Conservation (phyloP, 345 rosid species). For the Heritiera littoralis region DNA sequence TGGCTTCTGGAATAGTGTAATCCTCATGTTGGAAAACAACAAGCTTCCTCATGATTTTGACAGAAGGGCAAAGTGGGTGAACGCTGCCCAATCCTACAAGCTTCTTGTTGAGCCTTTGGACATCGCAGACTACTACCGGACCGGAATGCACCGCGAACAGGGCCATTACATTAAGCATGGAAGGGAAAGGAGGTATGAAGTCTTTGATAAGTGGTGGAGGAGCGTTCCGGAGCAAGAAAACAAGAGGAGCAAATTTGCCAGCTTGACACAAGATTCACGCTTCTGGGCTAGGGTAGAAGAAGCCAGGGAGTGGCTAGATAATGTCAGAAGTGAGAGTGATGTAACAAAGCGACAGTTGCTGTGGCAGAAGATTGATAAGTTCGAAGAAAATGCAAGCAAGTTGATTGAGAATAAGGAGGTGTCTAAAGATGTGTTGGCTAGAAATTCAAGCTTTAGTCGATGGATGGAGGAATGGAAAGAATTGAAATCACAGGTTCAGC, state of each 20-base stretch:
- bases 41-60: slow-evolving; percentile 69
- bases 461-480: slow-evolving; percentile 52
- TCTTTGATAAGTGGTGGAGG: slow-evolving; percentile 71
- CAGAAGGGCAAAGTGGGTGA: slow-evolving; percentile 55
- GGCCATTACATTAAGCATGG: slow-evolving; percentile 59
- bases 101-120: slow-evolving; percentile 81
- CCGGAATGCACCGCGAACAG: slow-evolving; percentile 23
- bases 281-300: slow-evolving; percentile 92
- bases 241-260: slow-evolving; percentile 51
- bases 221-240: slow-evolving; percentile 4
- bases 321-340: slow-evolving; percentile 42
- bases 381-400: slow-evolving; percentile 39
- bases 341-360: slow-evolving; percentile 14
- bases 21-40: slow-evolving; percentile 63
- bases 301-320: slow-evolving; percentile 58
- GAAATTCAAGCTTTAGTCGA: slow-evolving; percentile 61
- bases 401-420: slow-evolving; percentile 60
- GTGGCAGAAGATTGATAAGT: slow-evolving; percentile 38
- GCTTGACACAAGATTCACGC: slow-evolving; percentile 77
- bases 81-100: slow-evolving; percentile 61
- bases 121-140: slow-evolving; percentile 61
- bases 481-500: slow-evolving; percentile 33
- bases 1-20: slow-evolving; percentile 60
- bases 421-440: slow-evolving; percentile 62
- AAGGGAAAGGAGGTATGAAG: slow-evolving; percentile 68